Evolutionary conservation across 2,329 filamentous ascomycete genomes (phyloP), one percentile per base, ranked within the genome.

Genomic region (Plectosphaerella plurivora): DNA sequence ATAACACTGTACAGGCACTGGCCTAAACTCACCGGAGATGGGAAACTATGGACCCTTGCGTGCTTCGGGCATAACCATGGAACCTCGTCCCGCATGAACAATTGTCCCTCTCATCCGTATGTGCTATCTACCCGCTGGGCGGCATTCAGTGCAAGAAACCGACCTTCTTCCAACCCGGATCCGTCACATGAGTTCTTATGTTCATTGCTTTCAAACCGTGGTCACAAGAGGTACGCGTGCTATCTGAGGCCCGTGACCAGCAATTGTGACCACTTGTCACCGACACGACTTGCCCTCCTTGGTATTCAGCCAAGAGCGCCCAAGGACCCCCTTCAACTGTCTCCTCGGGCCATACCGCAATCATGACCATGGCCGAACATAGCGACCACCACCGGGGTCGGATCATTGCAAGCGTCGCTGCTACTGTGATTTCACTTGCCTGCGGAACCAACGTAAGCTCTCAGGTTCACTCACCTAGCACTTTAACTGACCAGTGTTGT

Each of bases 371-470:
- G 54, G 24, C 48, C 24, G 51, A 54, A 35, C 69, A 76, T 47
- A 72, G 83, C 59, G 75, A 50, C n/a, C 37, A 35, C 24, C 25
- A 79, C 58, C 81, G 77, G 63, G 85, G 84, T 57, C 88, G 92
- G 60, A 77, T 96, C 51, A 72, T 94, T 52, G 92, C 93, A 58
- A 93, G 92, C 61, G 75, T 92, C 53, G 91, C 92, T 48, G 91
- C 91, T 25, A 96, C 91, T 15, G 68, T 84, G 57, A 91, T 97
- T 57, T 85, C 92, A 15, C 77, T 97, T 54, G 91, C 92, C 55
- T 96, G 92, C 68, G 94, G 94, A 55, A 96, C 92, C 57, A 97
- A 97, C 70, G 91, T 95, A 72, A 63, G 84, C 37, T n/a, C 14
- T 3, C 16, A 41, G 6, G 3, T 41, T 8, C 14, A 41, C 11